A percentile compares a stretch with the other conserved stretches of the same genome.
Evolutionary conservation across 192 early-diverging fungal genomes (phyloP).

Genomic region (Chytriomyces sp.): DNA sequence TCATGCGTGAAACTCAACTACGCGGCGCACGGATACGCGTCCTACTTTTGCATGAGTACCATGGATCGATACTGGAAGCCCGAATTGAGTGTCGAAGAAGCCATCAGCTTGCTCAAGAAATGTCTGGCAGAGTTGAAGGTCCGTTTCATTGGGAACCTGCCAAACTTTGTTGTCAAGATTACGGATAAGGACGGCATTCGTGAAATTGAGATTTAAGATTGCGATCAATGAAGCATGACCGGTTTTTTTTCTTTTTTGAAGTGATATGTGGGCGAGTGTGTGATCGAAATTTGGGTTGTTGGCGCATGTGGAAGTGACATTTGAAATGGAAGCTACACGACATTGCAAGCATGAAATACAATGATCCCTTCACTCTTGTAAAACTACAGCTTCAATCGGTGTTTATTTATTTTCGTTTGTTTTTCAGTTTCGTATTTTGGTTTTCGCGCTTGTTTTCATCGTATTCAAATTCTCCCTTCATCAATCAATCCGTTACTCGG

Average conservation of each 20-base stretch:
- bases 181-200: constrained; percentile 84
- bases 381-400: neutral
- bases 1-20: constrained; percentile 78
- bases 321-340: neutral
- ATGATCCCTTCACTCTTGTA: neutral
- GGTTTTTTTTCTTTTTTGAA: too few species aligned
- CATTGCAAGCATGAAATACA: neutral
- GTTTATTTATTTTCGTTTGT: neutral
- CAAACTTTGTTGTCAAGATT: constrained; percentile 84
- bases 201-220: constrained; percentile 26
- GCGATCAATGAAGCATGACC: neutral
- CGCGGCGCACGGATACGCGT: constrained; percentile 89
- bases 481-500: constrained; percentile 30
- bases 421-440: neutral
- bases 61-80: constrained; percentile 90
- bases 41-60: constrained; percentile 86
- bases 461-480: neutral
- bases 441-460: neutral
- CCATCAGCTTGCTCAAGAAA: constrained; percentile 75
- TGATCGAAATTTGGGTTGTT: neutral
- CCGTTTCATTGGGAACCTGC: constrained; percentile 84
- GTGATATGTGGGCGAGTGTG: neutral
- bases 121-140: constrained; percentile 83
- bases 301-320: neutral
- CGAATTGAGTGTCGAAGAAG: constrained; percentile 84